A percentile compares a stretch with the other conserved stretches of the same genome.
Evolutionary conservation across 805 yeast species (phyloP).

Genomic region (Pichia deserticola): DNA sequence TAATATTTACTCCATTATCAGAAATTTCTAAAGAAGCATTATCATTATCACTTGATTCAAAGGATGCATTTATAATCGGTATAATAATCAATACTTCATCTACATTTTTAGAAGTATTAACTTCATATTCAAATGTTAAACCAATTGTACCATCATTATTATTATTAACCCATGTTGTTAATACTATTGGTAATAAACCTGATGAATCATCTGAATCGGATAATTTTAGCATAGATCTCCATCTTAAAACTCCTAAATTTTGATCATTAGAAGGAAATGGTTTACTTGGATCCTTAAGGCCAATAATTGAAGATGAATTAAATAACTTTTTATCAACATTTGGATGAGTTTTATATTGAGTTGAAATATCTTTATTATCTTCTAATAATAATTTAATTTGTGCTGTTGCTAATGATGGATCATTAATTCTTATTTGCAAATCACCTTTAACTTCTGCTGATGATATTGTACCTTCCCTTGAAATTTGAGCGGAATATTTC

Average conservation of each 20-base stretch:
- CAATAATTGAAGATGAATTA: constrained; percentile 47
- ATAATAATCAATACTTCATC: constrained; percentile 51
- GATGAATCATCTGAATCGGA: constrained; percentile 45
- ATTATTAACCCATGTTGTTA: constrained; percentile 79
- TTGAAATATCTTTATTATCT: constrained; percentile 36
- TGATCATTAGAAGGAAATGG: constrained; percentile 91
- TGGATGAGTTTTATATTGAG: constrained; percentile 91
- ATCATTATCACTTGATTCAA: constrained; percentile 46
- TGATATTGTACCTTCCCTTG: constrained; percentile 72
- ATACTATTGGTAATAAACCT: constrained; percentile 53
- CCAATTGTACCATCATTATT: constrained; percentile 53
- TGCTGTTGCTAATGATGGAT: constrained; percentile 61
- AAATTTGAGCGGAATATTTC: constrained; percentile 64
- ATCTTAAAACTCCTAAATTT: constrained; percentile 83
- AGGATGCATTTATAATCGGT: constrained; percentile 54
- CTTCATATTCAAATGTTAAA: constrained; percentile 86
- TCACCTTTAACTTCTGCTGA: constrained; percentile 85
- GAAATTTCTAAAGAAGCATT: constrained; percentile 50
- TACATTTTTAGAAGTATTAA: constrained; percentile 43
- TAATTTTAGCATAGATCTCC: constrained; percentile 65
- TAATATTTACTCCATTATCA: constrained; percentile 67
- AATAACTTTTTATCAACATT: constrained; percentile 81
- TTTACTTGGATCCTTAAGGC: constrained; percentile 67
- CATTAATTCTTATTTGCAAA: constrained; percentile 77
- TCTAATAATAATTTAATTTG: constrained; percentile 50